Evolutionary conservation across 495 filamentous ascomycete genomes (phyloP).

Genomic region (Hapsidospora chrysogenum): DNA sequence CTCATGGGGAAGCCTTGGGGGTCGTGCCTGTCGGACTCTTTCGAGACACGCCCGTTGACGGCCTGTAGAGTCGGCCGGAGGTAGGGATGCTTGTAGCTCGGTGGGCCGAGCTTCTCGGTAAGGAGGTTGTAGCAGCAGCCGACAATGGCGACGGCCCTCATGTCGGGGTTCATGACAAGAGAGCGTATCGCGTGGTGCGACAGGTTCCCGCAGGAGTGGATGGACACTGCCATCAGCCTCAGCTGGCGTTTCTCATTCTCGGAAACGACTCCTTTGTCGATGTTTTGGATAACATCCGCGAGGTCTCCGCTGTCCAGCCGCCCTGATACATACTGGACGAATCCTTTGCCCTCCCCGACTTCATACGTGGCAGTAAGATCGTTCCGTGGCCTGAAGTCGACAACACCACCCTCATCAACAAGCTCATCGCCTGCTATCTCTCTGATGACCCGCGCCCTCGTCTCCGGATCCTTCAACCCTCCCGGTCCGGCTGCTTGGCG

Average conservation of each 20-base stretch:
- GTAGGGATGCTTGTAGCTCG: slow-evolving; percentile 61
- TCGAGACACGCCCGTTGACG: slow-evolving; percentile 27
- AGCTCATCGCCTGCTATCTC: slow-evolving; percentile 17
- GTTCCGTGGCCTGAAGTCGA: slow-evolving; percentile 28
- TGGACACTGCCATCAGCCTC: slow-evolving; percentile 71
- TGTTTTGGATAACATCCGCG: slow-evolving; percentile 27
- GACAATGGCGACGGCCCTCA: slow-evolving; percentile 80
- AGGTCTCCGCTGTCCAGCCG: slow-evolving; percentile 42
- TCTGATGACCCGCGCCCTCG: slow-evolving; percentile 17
- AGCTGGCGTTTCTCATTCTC: slow-evolving; percentile 17
- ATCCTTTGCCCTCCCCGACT: slow-evolving; percentile 39
- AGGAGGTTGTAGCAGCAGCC: slow-evolving; percentile 97
- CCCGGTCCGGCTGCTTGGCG: slow-evolving; percentile 20
- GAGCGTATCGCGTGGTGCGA: slow-evolving; percentile 89
- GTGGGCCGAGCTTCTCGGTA: slow-evolving; percentile 74
- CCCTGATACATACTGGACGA: slow-evolving; percentile 50
- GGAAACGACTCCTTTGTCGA: slow-evolving; percentile 8
- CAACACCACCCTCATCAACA: slow-evolving; percentile 15
- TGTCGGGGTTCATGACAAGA: slow-evolving; percentile 61
- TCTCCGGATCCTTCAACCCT: slow-evolving; percentile 19
- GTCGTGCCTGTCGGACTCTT: slow-evolving; percentile 46
- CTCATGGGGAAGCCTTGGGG: slow-evolving; percentile 91
- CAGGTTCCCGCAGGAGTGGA: slow-evolving; percentile 94
- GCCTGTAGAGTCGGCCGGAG: slow-evolving; percentile 46
- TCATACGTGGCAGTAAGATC: slow-evolving; percentile 28